Evolutionary conservation across 202 grass and related monocot species (phyloP), one percentile per base, ranked within the genome.

Genomic region (Zoysia matrella): DNA sequence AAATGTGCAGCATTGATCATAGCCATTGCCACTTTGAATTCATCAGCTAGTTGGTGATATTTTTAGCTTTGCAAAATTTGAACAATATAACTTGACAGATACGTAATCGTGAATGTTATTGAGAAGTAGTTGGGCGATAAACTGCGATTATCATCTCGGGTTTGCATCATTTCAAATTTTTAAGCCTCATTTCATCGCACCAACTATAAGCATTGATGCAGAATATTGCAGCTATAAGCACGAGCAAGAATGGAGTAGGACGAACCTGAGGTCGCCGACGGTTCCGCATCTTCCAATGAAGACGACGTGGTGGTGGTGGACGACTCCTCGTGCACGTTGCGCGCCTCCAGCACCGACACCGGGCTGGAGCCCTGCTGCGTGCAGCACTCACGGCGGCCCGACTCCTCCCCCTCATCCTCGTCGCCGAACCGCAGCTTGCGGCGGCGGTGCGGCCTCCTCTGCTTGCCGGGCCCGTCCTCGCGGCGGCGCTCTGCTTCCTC

Each of bases 271-370:
- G 40, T 65, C 9, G 88, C 73, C 0, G 88, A 93, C 9, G 80
- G 78, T 79, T 91, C 80, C 3, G 60, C 39, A 55, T 79, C 88
- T 53, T 86, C 84, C 57, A 66, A 1, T 11, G 82, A 76, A 2
- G 66, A 65, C 50, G 85, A 84, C 0, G 81, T n/a, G 36, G 80
- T 83, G 11, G 76, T 65, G 15, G 82, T 72, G 8, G 67, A 83
- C 14, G 8, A 22, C 64, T 71, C 67, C 15, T 86, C 80, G 0
- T 80, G 72, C 36, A 57, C 71, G 5, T 90, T 71, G n/a, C 81
- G 65, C 55, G 70, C 68, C 54, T 91, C 72, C 60, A 98, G 72
- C 69, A 98, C 95, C 43, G 95, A 94, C 82, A 94, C 92, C 69
- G 95, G 95, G 78, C 95, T 97, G 2, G 90, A 88, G 74, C 79